These are phyloP conservation scores for Acanthamoeba triangularis DNA, from an alignment of 208 protist genomes.

Conservation along the genomic window DNA sequence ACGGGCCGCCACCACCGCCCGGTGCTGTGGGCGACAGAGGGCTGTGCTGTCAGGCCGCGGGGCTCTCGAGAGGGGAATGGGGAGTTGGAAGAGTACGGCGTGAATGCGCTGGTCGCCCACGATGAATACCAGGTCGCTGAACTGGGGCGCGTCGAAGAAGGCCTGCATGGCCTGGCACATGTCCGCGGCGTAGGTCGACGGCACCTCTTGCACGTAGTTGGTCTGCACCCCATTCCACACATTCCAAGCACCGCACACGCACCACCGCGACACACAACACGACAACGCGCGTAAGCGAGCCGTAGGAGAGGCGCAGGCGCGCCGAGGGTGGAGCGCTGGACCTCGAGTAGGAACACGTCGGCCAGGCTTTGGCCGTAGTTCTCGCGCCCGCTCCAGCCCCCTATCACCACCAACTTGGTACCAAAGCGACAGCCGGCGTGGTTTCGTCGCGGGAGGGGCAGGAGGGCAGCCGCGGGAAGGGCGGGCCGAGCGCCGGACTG, in stretches of 20 bases:
- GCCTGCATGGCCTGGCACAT: not conserved
- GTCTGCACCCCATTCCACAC: not conserved
- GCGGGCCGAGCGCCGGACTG: not conserved
- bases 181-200: not conserved
- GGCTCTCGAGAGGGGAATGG: not conserved
- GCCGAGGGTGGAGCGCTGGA: not conserved
- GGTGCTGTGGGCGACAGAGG: not conserved
- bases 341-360: not conserved
- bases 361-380: not conserved
- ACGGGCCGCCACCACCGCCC: not conserved
- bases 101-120: not conserved
- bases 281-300: not conserved
- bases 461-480: not conserved
- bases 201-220: not conserved
- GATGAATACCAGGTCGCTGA: conserved; percentile 5
- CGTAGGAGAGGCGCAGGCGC: not conserved
- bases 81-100: not conserved
- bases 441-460: not conserved
- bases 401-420: not conserved
- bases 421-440: not conserved
- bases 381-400: not conserved
- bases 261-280: not conserved
- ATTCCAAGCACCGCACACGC: not conserved
- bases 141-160: not conserved
- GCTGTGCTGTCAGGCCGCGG: not conserved